phyloP scores from a whole-genome alignment of 2,329 filamentous ascomycete genomes.

The Colletotrichum musicola region DNA sequence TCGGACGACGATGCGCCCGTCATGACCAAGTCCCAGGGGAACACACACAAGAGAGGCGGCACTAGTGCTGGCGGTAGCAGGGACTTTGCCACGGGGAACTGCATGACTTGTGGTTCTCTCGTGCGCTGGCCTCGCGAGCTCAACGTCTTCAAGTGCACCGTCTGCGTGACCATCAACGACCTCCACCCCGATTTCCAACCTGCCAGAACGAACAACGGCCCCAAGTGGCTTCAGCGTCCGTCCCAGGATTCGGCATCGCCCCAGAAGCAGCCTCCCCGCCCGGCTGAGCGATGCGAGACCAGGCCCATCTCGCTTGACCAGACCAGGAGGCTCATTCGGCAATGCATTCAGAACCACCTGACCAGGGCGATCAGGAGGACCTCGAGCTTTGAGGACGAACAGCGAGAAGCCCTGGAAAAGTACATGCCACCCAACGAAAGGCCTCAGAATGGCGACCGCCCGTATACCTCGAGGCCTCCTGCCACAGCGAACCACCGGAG shows the following conservation, averaged over 20 bases:
- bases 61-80: slow-evolving; percentile 52
- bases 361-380: slow-evolving; percentile 44
- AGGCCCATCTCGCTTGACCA: slow-evolving; percentile 68
- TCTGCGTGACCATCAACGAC: slow-evolving; percentile 89
- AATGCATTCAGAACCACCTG: slow-evolving; percentile 56
- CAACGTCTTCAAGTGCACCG: slow-evolving; percentile 83
- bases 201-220: slow-evolving; percentile 26
- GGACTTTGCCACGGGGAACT: slow-evolving; percentile 78
- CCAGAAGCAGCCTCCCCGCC: slow-evolving; percentile 25
- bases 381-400: slow-evolving; percentile 36
- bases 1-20: slow-evolving; percentile 47
- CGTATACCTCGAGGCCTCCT: slow-evolving; percentile 1
- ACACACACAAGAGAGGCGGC: slow-evolving; percentile 51
- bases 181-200: slow-evolving; percentile 51
- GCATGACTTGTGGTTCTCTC: slow-evolving; percentile 86
- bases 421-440: background rate
- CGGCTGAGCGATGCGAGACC: slow-evolving; percentile 29
- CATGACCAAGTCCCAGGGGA: slow-evolving; percentile 44
- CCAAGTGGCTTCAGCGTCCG: slow-evolving; percentile 38
- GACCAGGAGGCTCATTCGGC: slow-evolving; percentile 64
- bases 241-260: slow-evolving; percentile 33
- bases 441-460: slow-evolving; percentile 12
- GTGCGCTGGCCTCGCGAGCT: slow-evolving; percentile 83
- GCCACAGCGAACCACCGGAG: slow-evolving; percentile 16
- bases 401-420: slow-evolving; percentile 9